These are phyloP conservation scores for Arthrobotrys sphaeroides DNA, from an alignment of 2,329 filamentous ascomycete species.

Conservation along the genomic window DNA sequence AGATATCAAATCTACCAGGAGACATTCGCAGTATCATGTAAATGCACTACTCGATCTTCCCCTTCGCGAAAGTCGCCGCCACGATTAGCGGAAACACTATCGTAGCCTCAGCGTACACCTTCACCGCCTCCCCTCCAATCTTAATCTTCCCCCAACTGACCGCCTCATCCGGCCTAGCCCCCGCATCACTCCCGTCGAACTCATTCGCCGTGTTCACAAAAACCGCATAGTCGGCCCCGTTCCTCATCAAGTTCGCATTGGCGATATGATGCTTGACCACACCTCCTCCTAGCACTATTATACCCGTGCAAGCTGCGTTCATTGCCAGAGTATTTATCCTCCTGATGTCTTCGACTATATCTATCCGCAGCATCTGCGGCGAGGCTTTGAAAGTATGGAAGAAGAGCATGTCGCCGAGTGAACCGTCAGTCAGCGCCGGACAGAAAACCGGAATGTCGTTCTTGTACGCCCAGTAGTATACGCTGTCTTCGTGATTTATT, in stretches of 20 bases:
- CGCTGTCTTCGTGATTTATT: slow-evolving; percentile 89
- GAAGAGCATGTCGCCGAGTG: slow-evolving; percentile 96
- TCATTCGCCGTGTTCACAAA: slow-evolving; percentile 98
- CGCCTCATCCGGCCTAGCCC: slow-evolving; percentile 92
- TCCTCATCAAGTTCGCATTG: slow-evolving; percentile 96
- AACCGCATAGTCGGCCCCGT: slow-evolving; percentile 94
- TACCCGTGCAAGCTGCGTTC: slow-evolving; percentile 84
- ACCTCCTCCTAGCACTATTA: slow-evolving; percentile 94
- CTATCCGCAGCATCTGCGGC: slow-evolving; percentile 80
- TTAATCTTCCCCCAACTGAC: slow-evolving; percentile 99
- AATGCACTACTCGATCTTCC: slow-evolving; percentile 16
- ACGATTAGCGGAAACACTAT: slow-evolving; percentile 74
- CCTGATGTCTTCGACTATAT: slow-evolving; percentile 93
- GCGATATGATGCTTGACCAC: slow-evolving; percentile 99
- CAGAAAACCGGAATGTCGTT: slow-evolving; percentile 98
- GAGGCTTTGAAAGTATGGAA: slow-evolving; percentile 95
- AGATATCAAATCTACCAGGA: no score
- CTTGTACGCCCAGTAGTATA: slow-evolving; percentile 97
- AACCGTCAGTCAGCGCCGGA: slow-evolving; percentile 93
- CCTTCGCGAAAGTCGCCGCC: slow-evolving; percentile 71
- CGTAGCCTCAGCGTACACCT: slow-evolving; percentile 77
- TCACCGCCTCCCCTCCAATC: slow-evolving; percentile 78
- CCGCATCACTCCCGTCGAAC: slow-evolving; percentile 96
- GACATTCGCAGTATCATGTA: background rate
- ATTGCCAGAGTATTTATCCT: slow-evolving; percentile 92